phyloP scores from a whole-genome alignment of 225 moss, liverwort and hornwort species.

The Pseudoscleropodium purum region DNA sequence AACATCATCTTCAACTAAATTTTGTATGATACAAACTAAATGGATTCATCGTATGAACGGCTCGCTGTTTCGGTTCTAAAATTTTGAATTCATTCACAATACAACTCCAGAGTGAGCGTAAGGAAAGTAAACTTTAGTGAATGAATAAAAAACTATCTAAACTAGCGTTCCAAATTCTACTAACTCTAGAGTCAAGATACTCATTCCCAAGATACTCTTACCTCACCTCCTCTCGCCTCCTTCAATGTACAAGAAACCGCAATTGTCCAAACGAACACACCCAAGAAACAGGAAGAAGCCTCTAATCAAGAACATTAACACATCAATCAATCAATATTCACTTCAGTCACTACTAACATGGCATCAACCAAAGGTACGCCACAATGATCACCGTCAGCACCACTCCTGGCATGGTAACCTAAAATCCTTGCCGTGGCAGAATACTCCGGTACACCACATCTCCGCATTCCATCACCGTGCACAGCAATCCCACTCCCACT shows the following conservation, averaged over 20 bases:
- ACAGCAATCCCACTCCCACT: slow-evolving; percentile 95
- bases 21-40: not conserved
- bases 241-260: not conserved
- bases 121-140: not conserved
- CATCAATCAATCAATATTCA: not conserved
- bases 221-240: not conserved
- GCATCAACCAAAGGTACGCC: slow-evolving; percentile 84
- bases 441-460: slow-evolving; percentile 98
- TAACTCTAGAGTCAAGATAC: not conserved
- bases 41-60: not conserved
- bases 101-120: not conserved
- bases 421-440: slow-evolving; percentile 81
- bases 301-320: not conserved
- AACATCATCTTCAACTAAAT: not conserved
- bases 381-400: slow-evolving; percentile 56
- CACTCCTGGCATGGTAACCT: slow-evolving; percentile 72
- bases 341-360: slow-evolving; percentile 19
- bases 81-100: not conserved
- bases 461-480: slow-evolving; percentile 99
- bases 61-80: not conserved
- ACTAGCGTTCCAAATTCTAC: not conserved
- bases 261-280: not conserved
- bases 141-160: not conserved
- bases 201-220: not conserved
- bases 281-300: not conserved